Base-by-base conservation (phyloP, 2,329 filamentous ascomycete genomes). In the Aschersonia sp. region DNA sequence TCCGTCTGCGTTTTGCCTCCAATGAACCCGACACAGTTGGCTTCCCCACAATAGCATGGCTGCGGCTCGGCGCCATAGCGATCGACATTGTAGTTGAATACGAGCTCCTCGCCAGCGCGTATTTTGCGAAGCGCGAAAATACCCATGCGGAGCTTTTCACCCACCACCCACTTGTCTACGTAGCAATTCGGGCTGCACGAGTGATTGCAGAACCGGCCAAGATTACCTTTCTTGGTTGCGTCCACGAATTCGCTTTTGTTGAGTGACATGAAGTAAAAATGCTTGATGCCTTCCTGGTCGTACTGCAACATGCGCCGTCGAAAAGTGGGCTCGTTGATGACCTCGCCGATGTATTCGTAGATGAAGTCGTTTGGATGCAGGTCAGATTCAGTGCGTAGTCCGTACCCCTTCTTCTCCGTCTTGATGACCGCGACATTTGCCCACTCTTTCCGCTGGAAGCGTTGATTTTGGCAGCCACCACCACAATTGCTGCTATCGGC, bases 251-350 rank as follows among this genome's bases (percentile, higher is more conserved):
- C 92, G 58, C 82, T 86, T 64, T 94, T 94, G 60, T 81, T 94
- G 52, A 98, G 80, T 31, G 92, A 97, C 92, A 98, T 98, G 71
- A 98, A 98, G 68, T 98, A 98, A 65, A 98, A 98, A 67, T 98
- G 92, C 65, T 94, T 95, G 73, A 98, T 96, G 51, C 89, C 89
- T 63, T 97, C 87, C 44, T 92, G 78, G 60, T 96, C 88, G 65
- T 98, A 98, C 59, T 94, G 85, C 40, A 87, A 70, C 81, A 94
- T 96, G 52, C 92, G 87, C 50, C 81, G 80, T 48, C 88, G 85
- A 61, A 97, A 97, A 9, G 84, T 84, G 32, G 79, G 76, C 66
- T 98, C 90, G 57, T 94, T 90, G 62, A 98, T 96, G 56, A 97
- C 92, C 67, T 98, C 92, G 57, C 92, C 92, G 57, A 98, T 90